A percentile compares a stretch with the other conserved stretches of the same genome.
phyloP scores from a whole-genome alignment of 192 early-diverging fungal genomes.

The Irineochytrium annulatum region DNA sequence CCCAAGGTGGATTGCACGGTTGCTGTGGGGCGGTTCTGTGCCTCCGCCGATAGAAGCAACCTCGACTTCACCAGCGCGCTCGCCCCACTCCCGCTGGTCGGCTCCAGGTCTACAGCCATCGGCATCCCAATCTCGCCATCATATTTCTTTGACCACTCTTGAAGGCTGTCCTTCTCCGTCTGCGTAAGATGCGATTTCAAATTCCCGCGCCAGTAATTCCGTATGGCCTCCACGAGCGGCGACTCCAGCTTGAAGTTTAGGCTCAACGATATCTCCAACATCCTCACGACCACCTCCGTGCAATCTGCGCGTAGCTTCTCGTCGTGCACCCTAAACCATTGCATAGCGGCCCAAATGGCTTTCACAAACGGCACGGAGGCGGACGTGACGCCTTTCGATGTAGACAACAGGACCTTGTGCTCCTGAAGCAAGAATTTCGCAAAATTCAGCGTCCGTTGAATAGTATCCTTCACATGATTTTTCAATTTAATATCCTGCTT shows the following conservation, averaged over 20 bases:
- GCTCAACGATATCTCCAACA: slow-evolving; percentile 5
- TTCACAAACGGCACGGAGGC: slow-evolving; percentile 5
- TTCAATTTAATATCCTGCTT: slow-evolving; percentile 23
- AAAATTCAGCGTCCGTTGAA: slow-evolving; percentile 10
- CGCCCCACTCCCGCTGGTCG: no score
- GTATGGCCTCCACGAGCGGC: slow-evolving; percentile 1
- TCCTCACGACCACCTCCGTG: slow-evolving; percentile 1
- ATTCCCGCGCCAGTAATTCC: slow-evolving; percentile 6
- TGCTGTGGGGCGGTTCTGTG: no score
- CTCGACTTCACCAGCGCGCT: no score
- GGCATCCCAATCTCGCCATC: no score
- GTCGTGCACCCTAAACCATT: slow-evolving; percentile 24
- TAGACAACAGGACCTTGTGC: not conserved
- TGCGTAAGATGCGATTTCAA: slow-evolving; percentile 9
- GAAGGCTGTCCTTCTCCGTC: not conserved
- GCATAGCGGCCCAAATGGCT: slow-evolving; percentile 8
- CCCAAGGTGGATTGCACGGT: no score
- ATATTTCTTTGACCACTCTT: no score
- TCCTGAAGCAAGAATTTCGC: not conserved
- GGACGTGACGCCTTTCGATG: not conserved
- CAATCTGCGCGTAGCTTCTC: slow-evolving; percentile 18
- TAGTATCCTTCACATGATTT: slow-evolving; percentile 18
- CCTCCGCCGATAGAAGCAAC: no score
- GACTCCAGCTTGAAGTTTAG: slow-evolving; percentile 9
- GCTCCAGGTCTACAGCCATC: no score